These are phyloP conservation scores for Panicum virgatum DNA, from an alignment of 202 grass and related monocot genomes.

Conservation along the genomic window DNA sequence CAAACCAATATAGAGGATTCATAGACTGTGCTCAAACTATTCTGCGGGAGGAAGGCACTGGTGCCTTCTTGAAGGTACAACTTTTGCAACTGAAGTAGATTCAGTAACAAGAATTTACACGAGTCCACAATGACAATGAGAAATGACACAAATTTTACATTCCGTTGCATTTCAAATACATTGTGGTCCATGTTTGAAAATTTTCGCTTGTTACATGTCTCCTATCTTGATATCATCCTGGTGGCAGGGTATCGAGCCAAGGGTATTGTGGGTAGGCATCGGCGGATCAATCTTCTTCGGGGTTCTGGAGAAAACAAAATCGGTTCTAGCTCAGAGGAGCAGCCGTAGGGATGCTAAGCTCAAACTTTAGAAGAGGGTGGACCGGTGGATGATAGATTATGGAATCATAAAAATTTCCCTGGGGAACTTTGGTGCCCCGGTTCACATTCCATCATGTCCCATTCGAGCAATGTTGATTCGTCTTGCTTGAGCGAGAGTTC, in stretches of 20 bases:
- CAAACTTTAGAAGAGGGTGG: neutral
- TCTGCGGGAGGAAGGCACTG: conserved; percentile 70
- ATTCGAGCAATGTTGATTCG: too few relatives aligned
- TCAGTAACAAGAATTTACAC: neutral
- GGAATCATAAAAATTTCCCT: too few relatives aligned
- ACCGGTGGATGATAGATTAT: too few relatives aligned
- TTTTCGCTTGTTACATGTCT: neutral
- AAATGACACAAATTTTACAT: neutral
- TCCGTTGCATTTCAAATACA: neutral
- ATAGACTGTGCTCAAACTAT: conserved; percentile 78
- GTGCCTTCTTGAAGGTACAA: conserved; percentile 73
- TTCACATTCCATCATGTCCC: too few relatives aligned
- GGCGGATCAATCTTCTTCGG: conserved; percentile 84
- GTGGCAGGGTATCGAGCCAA: conserved; percentile 70
- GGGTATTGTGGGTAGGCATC: conserved; percentile 82
- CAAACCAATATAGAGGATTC: conserved; percentile 66
- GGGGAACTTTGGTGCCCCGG: too few relatives aligned
- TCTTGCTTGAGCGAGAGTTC: too few relatives aligned
- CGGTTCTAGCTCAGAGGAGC: conserved; percentile 46
- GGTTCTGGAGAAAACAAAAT: conserved; percentile 70
- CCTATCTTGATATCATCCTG: neutral
- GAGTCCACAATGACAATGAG: neutral
- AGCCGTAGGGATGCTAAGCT: neutral
- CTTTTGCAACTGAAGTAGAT: neutral
- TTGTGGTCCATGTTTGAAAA: neutral